A percentile compares a stretch with the other conserved stretches of the same genome.
Evolutionary conservation across 108 stramenopile genomes (phyloP).

Genomic region (Schizochytrium sp.): DNA sequence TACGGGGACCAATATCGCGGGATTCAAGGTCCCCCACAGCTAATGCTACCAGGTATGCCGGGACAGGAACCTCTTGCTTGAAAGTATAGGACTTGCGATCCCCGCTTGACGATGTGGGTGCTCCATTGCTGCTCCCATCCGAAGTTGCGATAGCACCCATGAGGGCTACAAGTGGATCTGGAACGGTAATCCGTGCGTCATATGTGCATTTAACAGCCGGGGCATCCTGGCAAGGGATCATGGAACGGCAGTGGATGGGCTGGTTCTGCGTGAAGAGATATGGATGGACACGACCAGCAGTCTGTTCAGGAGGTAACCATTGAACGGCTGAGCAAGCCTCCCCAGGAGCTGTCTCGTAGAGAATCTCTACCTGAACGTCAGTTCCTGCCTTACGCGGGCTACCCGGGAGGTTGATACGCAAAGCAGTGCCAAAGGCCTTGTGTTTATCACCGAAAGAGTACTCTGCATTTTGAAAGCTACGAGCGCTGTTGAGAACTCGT

Average conservation of each 20-base stretch:
- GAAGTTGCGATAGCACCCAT: conserved; percentile 83
- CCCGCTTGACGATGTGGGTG: neutral
- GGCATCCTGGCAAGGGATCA: conserved; percentile 89
- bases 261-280: conserved; percentile 96
- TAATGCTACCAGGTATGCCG: conserved; percentile 92
- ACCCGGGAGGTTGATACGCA: conserved; percentile 59
- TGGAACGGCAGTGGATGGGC: conserved; percentile 91
- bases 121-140: neutral
- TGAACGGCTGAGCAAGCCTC: conserved; percentile 83
- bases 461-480: neutral
- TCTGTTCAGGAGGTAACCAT: conserved; percentile 93
- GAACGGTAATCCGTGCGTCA: conserved; percentile 85
- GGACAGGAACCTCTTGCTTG: conserved; percentile 89
- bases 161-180: conserved; percentile 77
- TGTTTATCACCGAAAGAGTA: neutral
- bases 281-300: conserved; percentile 88
- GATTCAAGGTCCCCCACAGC: conserved; percentile 87
- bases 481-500: neutral
- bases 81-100: conserved; percentile 74
- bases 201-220: conserved; percentile 81
- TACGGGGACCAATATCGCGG: conserved; percentile 83
- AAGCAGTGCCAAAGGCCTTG: neutral
- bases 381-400: neutral
- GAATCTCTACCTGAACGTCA: conserved; percentile 74
- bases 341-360: conserved; percentile 81